Conservation (phyloP, 202 grass and related monocot species). For the Bolboschoenoplectus hybrid region DNA sequence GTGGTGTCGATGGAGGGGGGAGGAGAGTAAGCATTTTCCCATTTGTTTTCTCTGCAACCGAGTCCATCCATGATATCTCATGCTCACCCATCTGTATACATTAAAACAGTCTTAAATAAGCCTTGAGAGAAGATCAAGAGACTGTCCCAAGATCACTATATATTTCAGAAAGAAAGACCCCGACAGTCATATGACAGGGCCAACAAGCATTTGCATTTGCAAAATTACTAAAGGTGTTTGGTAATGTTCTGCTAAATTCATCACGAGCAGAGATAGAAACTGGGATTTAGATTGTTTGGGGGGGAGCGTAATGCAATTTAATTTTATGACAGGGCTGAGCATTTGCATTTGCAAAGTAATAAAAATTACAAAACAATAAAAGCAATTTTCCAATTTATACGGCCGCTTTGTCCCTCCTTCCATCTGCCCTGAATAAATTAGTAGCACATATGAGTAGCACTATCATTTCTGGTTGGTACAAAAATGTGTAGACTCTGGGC, state of each 20-base stretch:
- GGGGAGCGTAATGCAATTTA: too few relatives aligned
- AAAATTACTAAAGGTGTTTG: background rate
- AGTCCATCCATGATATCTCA: conserved; percentile 91
- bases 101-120: conserved; percentile 25
- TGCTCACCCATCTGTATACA: conserved; percentile 61
- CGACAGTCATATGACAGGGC: background rate
- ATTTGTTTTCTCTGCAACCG: conserved; percentile 63
- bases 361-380: too few relatives aligned
- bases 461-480: background rate
- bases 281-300: too few relatives aligned
- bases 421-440: background rate
- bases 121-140: conserved; percentile 8
- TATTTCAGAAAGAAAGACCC: background rate
- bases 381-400: too few relatives aligned
- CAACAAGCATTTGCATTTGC: background rate
- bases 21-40: conserved; percentile 64
- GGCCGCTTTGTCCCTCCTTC: too few relatives aligned
- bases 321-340: too few relatives aligned
- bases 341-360: too few relatives aligned
- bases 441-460: background rate
- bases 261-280: too few relatives aligned
- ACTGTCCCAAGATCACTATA: background rate
- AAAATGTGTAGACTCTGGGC: background rate
- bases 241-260: too few relatives aligned
- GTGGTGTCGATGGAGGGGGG: conserved; percentile 44